Percentiles rank a stretch among this genome's conserved stretches.
These are phyloP conservation scores for Spizellomyces punctatus DNA, from an alignment of 192 early-diverging fungal species.

Conservation along the genomic window DNA sequence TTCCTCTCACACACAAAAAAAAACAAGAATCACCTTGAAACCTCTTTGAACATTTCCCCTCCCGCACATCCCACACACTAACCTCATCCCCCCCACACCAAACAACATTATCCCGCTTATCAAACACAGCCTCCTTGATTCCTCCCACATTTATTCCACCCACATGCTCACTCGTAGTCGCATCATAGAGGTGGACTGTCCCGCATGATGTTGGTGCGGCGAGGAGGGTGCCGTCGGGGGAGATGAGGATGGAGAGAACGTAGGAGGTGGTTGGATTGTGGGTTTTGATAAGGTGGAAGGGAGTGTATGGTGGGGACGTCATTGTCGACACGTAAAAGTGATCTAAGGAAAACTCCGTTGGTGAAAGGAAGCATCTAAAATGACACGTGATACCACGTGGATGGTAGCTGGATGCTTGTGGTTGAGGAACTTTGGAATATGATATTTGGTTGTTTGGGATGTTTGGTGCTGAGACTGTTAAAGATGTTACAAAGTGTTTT, in stretches of 20 bases:
- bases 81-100: conserved; percentile 32
- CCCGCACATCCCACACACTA: conserved; percentile 39
- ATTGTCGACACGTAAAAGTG: too few relatives aligned
- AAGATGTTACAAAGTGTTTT: too few relatives aligned
- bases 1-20: neutral
- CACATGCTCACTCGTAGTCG: neutral
- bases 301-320: neutral
- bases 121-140: conserved; percentile 32
- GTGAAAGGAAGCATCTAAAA: too few relatives aligned
- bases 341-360: too few relatives aligned
- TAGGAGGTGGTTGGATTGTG: neutral
- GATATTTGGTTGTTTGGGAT: too few relatives aligned
- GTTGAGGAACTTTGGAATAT: too few relatives aligned
- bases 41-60: conserved; percentile 4
- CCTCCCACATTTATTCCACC: neutral
- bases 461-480: too few relatives aligned
- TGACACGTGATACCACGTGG: too few relatives aligned
- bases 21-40: neutral
- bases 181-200: conserved; percentile 7
- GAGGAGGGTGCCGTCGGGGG: neutral
- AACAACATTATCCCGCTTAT: conserved; percentile 11
- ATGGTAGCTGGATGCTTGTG: too few relatives aligned
- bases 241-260: conserved; percentile 4
- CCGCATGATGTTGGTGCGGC: conserved; percentile 17
- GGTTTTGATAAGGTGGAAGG: conserved; percentile 6